These are phyloP conservation scores for Alternaria novae-zelandiae DNA, from an alignment of 2,329 filamentous ascomycete species.

Conservation along the genomic window DNA sequence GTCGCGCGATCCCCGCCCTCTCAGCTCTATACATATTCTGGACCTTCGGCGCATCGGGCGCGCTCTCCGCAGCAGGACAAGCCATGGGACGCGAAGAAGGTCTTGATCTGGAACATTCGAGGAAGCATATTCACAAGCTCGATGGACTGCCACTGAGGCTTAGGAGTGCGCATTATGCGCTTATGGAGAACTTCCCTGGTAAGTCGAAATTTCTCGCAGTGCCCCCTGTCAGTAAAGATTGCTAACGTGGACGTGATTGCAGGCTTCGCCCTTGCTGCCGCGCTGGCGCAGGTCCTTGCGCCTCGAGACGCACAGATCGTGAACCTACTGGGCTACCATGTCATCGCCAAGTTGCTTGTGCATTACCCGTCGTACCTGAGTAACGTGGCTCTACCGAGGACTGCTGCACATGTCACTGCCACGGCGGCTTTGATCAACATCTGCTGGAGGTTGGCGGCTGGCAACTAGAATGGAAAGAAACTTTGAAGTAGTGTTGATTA, in stretches of 20 bases:
- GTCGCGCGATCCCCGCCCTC: slow-evolving; percentile 30
- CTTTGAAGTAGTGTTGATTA: neutral
- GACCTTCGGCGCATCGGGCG: slow-evolving; percentile 30
- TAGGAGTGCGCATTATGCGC: slow-evolving; percentile 28
- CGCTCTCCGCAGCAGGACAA: slow-evolving; percentile 27
- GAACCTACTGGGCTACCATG: slow-evolving; percentile 28
- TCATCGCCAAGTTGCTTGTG: slow-evolving; percentile 29
- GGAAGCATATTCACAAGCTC: slow-evolving; percentile 19
- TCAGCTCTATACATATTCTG: slow-evolving; percentile 30
- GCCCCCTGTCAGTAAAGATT: neutral
- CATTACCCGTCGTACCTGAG: slow-evolving; percentile 28
- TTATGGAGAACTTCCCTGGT: slow-evolving; percentile 35
- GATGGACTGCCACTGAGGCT: slow-evolving; percentile 25
- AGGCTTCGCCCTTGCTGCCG: slow-evolving; percentile 28
- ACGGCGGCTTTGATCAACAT: slow-evolving; percentile 31
- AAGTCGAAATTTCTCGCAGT: neutral
- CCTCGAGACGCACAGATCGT: slow-evolving; percentile 30
- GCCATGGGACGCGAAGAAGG: slow-evolving; percentile 28
- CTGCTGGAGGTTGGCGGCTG: slow-evolving; percentile 29
- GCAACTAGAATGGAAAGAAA: slow-evolving; percentile 4
- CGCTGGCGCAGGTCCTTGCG: slow-evolving; percentile 28
- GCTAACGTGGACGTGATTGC: neutral
- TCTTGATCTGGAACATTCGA: slow-evolving; percentile 22
- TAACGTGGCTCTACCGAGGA: slow-evolving; percentile 26
- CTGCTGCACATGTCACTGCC: slow-evolving; percentile 24